Percentiles rank a stretch among this genome's conserved stretches.
Evolutionary conservation across 331 rosid species (phyloP).

Genomic region (Pyrus hybrid): DNA sequence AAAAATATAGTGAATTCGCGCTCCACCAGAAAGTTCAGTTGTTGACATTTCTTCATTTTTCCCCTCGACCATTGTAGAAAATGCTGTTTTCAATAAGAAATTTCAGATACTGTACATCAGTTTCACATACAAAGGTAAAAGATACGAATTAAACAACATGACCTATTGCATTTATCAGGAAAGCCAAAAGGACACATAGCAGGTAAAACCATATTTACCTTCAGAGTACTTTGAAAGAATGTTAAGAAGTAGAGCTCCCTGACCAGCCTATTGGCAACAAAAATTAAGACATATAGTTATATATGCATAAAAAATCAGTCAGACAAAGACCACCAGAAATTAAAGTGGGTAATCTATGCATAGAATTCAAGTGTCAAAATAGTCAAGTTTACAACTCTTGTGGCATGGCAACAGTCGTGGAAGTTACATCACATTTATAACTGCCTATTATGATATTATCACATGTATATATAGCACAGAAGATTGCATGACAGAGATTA

Average conservation of each 20-base stretch:
- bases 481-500: neutral
- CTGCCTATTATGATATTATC: neutral
- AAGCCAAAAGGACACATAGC: neutral
- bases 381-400: neutral
- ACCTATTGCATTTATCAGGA: neutral
- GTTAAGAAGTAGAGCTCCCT: conserved; percentile 88
- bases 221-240: conserved; percentile 84
- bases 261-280: conserved; percentile 64
- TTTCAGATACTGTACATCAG: neutral
- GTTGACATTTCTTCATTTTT: conserved; percentile 87
- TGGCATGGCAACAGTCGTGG: neutral
- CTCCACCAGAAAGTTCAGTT: conserved; percentile 84
- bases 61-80: conserved; percentile 89
- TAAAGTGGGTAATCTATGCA: neutral
- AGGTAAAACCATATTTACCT: conserved; percentile 40
- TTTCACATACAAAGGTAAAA: neutral
- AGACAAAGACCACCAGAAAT: neutral
- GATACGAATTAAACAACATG: neutral
- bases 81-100: conserved; percentile 50
- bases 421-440: neutral
- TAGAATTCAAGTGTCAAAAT: neutral
- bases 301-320: neutral
- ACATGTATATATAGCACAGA: neutral
- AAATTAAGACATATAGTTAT: conserved; percentile 1
- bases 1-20: conserved; percentile 89